These are phyloP conservation scores for Diaporthe vaccinii DNA, from an alignment of 2,329 filamentous ascomycete species.

Conservation along the genomic window DNA sequence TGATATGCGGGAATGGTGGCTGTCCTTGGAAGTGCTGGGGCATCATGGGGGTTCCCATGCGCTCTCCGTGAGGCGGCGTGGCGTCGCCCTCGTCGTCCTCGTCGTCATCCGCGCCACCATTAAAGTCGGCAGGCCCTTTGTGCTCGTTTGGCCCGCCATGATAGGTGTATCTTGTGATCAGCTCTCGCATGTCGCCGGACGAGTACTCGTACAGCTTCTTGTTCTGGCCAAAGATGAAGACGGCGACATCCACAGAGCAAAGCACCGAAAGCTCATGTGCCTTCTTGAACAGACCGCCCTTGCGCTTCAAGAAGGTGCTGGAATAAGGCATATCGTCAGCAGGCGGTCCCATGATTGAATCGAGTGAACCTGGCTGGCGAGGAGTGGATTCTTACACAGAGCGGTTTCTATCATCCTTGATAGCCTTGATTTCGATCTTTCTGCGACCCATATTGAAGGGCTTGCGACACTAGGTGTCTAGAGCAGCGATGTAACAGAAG, in stretches of 20 bases:
- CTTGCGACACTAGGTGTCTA: conserved; percentile 23
- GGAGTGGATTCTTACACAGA: conserved; percentile 80
- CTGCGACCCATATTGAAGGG: conserved; percentile 84
- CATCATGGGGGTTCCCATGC: conserved; percentile 71
- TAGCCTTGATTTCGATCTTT: conserved; percentile 99
- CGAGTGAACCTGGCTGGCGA: not conserved
- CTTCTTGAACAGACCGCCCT: conserved; percentile 99
- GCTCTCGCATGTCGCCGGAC: conserved; percentile 91
- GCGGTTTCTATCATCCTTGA: conserved; percentile 98
- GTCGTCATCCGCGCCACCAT: conserved; percentile 88
- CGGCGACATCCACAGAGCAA: conserved; percentile 97
- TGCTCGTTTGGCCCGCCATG: conserved; percentile 95
- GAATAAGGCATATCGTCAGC: conserved; percentile 34
- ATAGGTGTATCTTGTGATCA: conserved; percentile 89
- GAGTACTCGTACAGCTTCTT: conserved; percentile 99
- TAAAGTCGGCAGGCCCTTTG: conserved; percentile 94
- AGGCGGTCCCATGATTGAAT: not conserved
- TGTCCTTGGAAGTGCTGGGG: conserved; percentile 79
- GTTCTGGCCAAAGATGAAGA: conserved; percentile 98
- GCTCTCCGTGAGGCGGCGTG: conserved; percentile 79
- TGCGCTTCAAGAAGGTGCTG: conserved; percentile 98
- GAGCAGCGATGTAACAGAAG: conserved; percentile 35
- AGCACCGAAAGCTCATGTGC: conserved; percentile 98
- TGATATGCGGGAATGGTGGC: conserved; percentile 82
- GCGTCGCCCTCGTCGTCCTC: conserved; percentile 82